phyloP scores from a whole-genome alignment of 139 green algal genomes.

The Chlorella sp. region DNA sequence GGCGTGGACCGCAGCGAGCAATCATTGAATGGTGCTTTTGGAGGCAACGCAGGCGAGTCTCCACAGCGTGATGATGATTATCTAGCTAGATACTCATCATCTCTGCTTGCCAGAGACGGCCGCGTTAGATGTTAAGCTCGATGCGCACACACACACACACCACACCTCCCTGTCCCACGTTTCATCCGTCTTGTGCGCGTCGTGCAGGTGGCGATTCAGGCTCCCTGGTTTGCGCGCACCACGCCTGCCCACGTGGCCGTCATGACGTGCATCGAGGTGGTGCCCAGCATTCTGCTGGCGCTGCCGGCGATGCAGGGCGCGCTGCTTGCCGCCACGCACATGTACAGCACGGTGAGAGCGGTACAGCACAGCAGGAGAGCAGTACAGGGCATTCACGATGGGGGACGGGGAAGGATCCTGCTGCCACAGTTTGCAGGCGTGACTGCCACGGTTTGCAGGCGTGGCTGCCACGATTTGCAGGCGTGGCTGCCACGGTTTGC shows the following conservation, averaged over 20 bases:
- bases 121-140: neutral
- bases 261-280: constrained; percentile 27
- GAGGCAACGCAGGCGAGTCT: too few species aligned
- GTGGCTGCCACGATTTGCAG: too few species aligned
- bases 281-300: constrained; percentile 26
- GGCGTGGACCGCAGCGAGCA: too few species aligned
- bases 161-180: neutral
- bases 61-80: too few species aligned
- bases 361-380: neutral
- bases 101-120: neutral
- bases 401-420: too few species aligned
- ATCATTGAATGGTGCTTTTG: too few species aligned
- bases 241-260: constrained; percentile 9
- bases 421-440: too few species aligned
- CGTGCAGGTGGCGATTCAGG: neutral
- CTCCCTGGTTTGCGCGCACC: constrained; percentile 20
- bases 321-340: constrained; percentile 5
- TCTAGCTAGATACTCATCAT: neutral
- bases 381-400: too few species aligned
- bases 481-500: too few species aligned
- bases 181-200: neutral
- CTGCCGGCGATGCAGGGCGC: constrained; percentile 28
- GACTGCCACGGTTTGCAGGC: too few species aligned
- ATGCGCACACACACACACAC: neutral
- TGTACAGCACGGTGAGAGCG: constrained; percentile 22